Evolutionary conservation across 352 stramenopile species (phyloP).

Genomic region (Vaucheria bursata): DNA sequence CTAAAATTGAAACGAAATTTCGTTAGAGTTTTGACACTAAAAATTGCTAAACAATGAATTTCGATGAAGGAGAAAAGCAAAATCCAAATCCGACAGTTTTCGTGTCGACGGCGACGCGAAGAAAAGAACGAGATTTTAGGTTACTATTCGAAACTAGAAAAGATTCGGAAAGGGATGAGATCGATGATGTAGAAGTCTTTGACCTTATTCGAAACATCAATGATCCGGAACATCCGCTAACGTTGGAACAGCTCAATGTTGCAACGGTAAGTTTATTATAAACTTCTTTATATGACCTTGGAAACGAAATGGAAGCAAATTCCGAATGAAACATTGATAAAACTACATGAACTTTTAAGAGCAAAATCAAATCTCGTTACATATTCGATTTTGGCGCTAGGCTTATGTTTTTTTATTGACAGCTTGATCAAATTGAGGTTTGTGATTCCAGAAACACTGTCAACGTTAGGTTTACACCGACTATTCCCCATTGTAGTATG

Average conservation of each 20-base stretch:
- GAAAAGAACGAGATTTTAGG: constrained; percentile 6
- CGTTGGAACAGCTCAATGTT: constrained; percentile 83
- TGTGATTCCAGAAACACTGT: constrained; percentile 67
- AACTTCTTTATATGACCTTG: too few relatives aligned
- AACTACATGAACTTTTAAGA: too few relatives aligned
- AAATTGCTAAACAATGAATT: too few relatives aligned
- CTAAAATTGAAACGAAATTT: too few relatives aligned
- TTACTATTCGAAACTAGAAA: constrained; percentile 4
- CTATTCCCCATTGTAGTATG: constrained; percentile 83
- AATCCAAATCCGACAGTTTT: constrained; percentile 45
- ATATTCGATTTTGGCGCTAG: too few relatives aligned
- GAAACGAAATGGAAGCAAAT: too few relatives aligned
- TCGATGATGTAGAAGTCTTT: constrained; percentile 45
- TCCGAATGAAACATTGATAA: too few relatives aligned
- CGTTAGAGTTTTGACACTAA: too few relatives aligned
- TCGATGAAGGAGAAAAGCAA: constrained; percentile 28
- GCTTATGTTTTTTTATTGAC: background rate
- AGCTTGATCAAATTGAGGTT: constrained; percentile 59
- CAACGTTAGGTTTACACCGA: constrained; percentile 77
- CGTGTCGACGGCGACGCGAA: background rate
- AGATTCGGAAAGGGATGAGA: constrained; percentile 12
- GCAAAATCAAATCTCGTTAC: background rate
- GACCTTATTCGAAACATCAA: constrained; percentile 61
- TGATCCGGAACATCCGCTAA: constrained; percentile 81
- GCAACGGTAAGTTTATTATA: constrained; percentile 56